Evolutionary conservation across 768 basidiomycete species (phyloP).

Genomic region (Tricholoma sp.): DNA sequence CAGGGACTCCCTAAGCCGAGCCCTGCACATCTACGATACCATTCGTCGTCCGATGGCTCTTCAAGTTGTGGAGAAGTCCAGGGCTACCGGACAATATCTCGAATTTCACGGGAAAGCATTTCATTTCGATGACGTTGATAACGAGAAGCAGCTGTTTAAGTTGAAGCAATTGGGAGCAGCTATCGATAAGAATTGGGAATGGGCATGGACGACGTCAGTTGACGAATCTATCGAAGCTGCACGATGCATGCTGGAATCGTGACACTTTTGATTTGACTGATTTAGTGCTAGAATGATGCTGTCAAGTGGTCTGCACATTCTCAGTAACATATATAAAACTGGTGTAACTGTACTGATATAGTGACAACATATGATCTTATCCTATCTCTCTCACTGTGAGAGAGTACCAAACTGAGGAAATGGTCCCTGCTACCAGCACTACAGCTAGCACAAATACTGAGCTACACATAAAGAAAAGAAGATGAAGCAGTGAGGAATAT

Average conservation of each 20-base stretch:
- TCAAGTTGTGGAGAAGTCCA: conserved; percentile 33
- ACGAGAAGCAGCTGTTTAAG: conserved; percentile 25
- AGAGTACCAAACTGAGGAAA: too few species aligned
- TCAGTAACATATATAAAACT: too few species aligned
- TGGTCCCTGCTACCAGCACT: too few species aligned
- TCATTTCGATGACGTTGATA: conserved; percentile 14
- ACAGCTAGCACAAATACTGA: too few species aligned
- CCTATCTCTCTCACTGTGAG: too few species aligned
- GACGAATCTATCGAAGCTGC: conserved; percentile 39
- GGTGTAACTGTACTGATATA: too few species aligned
- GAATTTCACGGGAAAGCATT: conserved; percentile 27
- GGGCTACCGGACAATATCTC: conserved; percentile 38
- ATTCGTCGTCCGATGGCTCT: conserved; percentile 43
- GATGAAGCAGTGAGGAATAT: too few species aligned
- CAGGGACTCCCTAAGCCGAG: conserved; percentile 32
- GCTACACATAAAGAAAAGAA: too few species aligned
- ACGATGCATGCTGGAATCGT: conserved; percentile 21
- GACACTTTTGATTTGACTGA: not conserved
- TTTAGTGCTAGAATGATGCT: too few species aligned
- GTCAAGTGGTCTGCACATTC: too few species aligned
- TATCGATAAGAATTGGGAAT: conserved; percentile 53
- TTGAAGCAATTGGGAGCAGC: conserved; percentile 34
- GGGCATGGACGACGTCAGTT: conserved; percentile 51
- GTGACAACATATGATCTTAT: too few species aligned
- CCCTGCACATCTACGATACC: conserved; percentile 44